Evolutionary conservation across 2,329 filamentous ascomycete genomes (phyloP).

Genomic region (Xylaria arbuscula): DNA sequence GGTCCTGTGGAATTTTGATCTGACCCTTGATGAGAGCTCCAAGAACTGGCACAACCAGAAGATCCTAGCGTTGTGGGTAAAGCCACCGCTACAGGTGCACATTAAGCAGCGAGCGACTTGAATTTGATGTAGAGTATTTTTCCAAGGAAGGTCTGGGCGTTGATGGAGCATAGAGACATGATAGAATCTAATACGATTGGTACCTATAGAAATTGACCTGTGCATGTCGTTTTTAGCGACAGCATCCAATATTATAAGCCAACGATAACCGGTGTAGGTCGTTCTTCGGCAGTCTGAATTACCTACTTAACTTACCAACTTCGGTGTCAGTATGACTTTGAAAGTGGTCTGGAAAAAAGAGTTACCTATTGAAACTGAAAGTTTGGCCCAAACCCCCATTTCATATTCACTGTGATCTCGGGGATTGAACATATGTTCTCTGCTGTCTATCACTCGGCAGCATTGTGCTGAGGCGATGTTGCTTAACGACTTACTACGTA

Average conservation of each 20-base stretch:
- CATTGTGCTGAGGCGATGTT: not conserved
- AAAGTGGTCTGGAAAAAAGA: not conserved
- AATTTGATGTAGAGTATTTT: slow-evolving; percentile 4
- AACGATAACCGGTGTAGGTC: not conserved
- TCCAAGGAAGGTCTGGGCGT: slow-evolving; percentile 12
- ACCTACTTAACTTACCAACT: not conserved
- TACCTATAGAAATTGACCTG: slow-evolving; percentile 3
- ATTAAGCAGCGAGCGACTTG: slow-evolving; percentile 27
- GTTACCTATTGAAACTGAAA: not conserved
- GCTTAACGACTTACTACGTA: not conserved
- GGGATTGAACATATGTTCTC: not conserved
- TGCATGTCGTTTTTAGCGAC: not conserved
- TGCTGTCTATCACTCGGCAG: not conserved
- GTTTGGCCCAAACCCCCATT: not conserved
- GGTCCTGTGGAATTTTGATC: slow-evolving; percentile 46
- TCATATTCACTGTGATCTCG: not conserved
- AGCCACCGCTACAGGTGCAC: slow-evolving; percentile 43
- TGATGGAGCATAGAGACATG: slow-evolving; percentile 14
- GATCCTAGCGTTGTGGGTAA: slow-evolving; percentile 45
- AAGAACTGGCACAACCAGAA: slow-evolving; percentile 43
- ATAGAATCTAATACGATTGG: not conserved
- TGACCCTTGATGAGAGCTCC: slow-evolving; percentile 40
- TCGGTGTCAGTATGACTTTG: too few relatives aligned
- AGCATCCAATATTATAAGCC: not conserved
- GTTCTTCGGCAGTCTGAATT: not conserved